Percentiles rank a stretch among this genome's conserved stretches.
phyloP scores from a whole-genome alignment of 2,329 filamentous ascomycete species.

The Colletotrichum coccodes region DNA sequence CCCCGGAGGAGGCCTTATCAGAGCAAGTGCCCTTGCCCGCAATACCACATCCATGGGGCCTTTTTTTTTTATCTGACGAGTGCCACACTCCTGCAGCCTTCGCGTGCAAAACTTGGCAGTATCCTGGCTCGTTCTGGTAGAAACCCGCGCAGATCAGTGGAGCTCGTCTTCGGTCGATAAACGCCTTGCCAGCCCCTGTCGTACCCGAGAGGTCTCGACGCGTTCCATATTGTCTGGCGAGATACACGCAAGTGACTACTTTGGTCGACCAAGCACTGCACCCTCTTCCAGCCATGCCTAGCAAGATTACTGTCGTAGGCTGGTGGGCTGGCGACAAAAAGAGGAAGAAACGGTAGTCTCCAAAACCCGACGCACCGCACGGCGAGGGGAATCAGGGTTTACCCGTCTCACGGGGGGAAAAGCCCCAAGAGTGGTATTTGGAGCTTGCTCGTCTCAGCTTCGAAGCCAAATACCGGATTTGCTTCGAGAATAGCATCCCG shows the following conservation, averaged over 20 bases:
- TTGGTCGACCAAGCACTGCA: neutral
- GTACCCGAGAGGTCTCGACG: constrained; percentile 16
- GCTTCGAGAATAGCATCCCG: constrained; percentile 18
- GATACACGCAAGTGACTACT: constrained; percentile 6
- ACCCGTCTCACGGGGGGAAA: neutral
- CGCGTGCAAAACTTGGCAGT: constrained; percentile 31
- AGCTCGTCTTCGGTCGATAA: constrained; percentile 21
- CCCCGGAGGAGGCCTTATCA: constrained; percentile 6
- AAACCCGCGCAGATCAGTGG: constrained; percentile 28
- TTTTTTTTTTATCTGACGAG: constrained; percentile 15
- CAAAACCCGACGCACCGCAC: constrained; percentile 29
- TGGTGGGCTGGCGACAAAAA: neutral
- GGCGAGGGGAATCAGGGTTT: constrained; percentile 27
- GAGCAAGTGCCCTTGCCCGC: neutral
- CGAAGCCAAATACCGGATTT: constrained; percentile 17
- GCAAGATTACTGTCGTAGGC: neutral
- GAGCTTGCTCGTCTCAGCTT: neutral
- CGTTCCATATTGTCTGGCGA: neutral
- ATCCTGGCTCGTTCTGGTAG: constrained; percentile 15
- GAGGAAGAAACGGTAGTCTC: neutral
- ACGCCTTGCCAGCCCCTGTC: neutral
- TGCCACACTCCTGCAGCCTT: constrained; percentile 17
- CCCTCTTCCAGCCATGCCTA: neutral
- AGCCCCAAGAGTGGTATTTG: neutral
- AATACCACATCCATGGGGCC: constrained; percentile 13